Base-by-base conservation (phyloP, 768 basidiomycete genomes). In the Rhizopogon roseolus region DNA sequence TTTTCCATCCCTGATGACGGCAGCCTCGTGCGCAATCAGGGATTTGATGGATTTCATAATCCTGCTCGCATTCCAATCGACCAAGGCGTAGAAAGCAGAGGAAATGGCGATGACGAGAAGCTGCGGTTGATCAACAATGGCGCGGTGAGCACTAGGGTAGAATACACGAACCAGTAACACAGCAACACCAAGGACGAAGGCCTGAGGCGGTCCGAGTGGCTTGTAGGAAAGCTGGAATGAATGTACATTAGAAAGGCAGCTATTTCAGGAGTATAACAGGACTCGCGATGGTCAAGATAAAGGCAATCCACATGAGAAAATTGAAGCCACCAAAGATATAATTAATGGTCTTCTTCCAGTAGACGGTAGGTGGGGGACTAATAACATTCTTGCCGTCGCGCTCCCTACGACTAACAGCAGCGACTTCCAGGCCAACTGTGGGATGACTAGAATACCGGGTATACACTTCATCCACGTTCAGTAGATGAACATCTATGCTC, bases 61-160 rank as follows among this genome's bases (percentile, higher is more conserved):
- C 13, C 71, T 64, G n/a, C 63, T 63, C 13, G 77, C 75, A 37
- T 56, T 56, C 64, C 29, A 65, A 61, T 57, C 28, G 17, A 41
- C 17, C 9, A 49, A 25, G n/a, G 41, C 41, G 32, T 41, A 28
- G 44, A 38, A 61, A 50, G 37, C 58, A 50, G 28, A 70, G 71
- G 61, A 87, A 81, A 6, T 85, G 77, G 39, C 28, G 16, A 82
- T 75, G 37, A 87, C 80, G 41, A 84, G 72, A 37, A 85, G 80
- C 53, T 82, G 81, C 36, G 83, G 79, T 0, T 85, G 84, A 1
- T 88, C 77, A 63, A 87, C 83, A 45, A 6, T 10, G 9, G 8
- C 2, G 19, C 5, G 17, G 5, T 2, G 43, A 52, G 17, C 1
- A 46, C 11, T 14, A 6, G 28, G 3, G 17, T 28, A 11, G 40